Evolutionary conservation across 2,329 filamentous ascomycete genomes (phyloP).

Genomic region (Shiraia bambusicola): DNA sequence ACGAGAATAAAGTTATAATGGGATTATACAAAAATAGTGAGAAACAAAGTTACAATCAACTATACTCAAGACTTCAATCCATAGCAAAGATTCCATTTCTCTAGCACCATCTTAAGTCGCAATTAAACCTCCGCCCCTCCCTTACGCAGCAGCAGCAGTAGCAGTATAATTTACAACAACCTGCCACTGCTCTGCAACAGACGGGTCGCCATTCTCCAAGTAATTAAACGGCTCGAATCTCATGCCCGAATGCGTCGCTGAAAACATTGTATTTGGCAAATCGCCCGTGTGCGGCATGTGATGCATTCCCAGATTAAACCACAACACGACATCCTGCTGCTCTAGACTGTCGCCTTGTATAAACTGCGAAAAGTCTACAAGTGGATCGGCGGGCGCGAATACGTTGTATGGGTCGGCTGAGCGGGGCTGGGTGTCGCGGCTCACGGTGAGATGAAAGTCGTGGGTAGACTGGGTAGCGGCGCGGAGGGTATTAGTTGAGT

Average conservation of each 20-base stretch:
- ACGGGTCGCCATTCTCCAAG: conserved; percentile 43
- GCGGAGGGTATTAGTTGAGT: conserved; percentile 51
- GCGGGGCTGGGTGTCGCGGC: conserved; percentile 56
- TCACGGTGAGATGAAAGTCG: conserved; percentile 54
- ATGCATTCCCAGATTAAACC: conserved; percentile 57
- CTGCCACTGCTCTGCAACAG: conserved; percentile 45
- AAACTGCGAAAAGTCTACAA: conserved; percentile 55
- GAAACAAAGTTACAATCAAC: too few relatives aligned
- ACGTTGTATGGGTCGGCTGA: conserved; percentile 51
- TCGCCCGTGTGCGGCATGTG: conserved; percentile 48
- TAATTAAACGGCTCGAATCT: conserved; percentile 52
- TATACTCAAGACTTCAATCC: too few relatives aligned
- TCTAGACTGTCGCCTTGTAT: conserved; percentile 50
- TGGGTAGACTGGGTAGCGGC: conserved; percentile 54
- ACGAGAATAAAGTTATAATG: too few relatives aligned
- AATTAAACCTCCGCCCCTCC: too few relatives aligned
- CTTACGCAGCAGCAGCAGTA: too few relatives aligned
- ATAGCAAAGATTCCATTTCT: too few relatives aligned
- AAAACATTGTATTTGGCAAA: conserved; percentile 57
- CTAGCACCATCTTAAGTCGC: too few relatives aligned
- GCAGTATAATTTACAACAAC: conserved; percentile 44
- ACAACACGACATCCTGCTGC: conserved; percentile 49
- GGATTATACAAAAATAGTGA: too few relatives aligned
- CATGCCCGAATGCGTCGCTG: conserved; percentile 49
- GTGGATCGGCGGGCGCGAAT: conserved; percentile 50